These are phyloP conservation scores for Pythium volutum DNA, from an alignment of 352 stramenopile species.

Conservation along the genomic window DNA sequence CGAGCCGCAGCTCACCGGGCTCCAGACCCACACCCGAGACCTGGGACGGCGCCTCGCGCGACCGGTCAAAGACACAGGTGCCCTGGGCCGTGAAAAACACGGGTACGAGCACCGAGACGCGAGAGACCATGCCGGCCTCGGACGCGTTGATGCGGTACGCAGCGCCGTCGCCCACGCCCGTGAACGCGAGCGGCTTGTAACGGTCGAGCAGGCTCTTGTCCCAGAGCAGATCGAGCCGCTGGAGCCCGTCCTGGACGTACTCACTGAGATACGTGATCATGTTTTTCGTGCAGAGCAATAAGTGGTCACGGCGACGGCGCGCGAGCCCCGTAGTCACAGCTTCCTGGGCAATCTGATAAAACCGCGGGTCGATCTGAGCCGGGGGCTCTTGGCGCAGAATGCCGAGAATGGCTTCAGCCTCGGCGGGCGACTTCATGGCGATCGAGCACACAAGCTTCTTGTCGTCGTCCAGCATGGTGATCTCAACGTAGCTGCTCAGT, in stretches of 20 bases:
- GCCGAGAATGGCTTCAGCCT: conserved; percentile 71
- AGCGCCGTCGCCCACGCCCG: conserved; percentile 60
- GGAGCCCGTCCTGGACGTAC: conserved; percentile 76
- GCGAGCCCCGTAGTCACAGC: conserved; percentile 57
- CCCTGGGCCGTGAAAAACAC: conserved; percentile 77
- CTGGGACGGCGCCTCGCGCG: conserved; percentile 39
- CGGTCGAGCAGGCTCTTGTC: conserved; percentile 78
- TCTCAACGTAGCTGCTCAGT: conserved; percentile 50
- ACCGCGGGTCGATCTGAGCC: conserved; percentile 42
- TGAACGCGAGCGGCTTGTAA: conserved; percentile 75
- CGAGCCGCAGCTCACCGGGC: conserved; percentile 58
- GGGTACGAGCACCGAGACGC: conserved; percentile 73
- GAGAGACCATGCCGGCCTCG: conserved; percentile 50
- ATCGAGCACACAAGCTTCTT: conserved; percentile 84
- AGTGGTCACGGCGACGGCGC: conserved; percentile 67
- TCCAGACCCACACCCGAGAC: conserved; percentile 71
- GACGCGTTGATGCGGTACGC: conserved; percentile 71
- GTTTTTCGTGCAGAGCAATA: conserved; percentile 77
- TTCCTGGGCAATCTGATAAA: conserved; percentile 67
- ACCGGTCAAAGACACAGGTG: conserved; percentile 80
- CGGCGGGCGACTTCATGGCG: conserved; percentile 72
- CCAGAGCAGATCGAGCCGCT: conserved; percentile 82
- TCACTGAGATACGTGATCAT: conserved; percentile 86
- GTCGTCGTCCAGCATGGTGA: conserved; percentile 80
- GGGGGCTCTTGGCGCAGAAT: conserved; percentile 45